These are phyloP conservation scores for Aureobasidium melanogenum DNA, from an alignment of 2,329 filamentous ascomycete genomes.

Conservation along the genomic window DNA sequence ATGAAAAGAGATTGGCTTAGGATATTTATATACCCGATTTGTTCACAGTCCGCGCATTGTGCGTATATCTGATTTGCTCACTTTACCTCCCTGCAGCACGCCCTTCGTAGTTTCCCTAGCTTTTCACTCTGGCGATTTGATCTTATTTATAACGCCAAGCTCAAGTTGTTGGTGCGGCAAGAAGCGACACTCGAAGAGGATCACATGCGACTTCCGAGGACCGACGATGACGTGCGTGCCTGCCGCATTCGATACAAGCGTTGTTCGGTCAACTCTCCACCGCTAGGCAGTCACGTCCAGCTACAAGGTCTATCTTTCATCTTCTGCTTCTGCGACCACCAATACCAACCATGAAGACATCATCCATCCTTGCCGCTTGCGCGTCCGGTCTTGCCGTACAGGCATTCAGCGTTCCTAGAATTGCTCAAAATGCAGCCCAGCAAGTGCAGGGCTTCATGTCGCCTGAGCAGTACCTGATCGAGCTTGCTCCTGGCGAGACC, in stretches of 20 bases:
- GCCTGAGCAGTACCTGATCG: conserved; percentile 61
- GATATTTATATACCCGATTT: too few species aligned
- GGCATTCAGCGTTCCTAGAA: conserved; percentile 14
- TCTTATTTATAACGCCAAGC: not conserved
- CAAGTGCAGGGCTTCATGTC: conserved; percentile 19
- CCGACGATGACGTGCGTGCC: not conserved
- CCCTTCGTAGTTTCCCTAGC: too few species aligned
- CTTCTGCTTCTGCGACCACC: too few species aligned
- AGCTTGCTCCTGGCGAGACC: conserved; percentile 74
- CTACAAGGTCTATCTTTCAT: not conserved
- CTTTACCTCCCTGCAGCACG: too few species aligned
- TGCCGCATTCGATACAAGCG: conserved; percentile 10
- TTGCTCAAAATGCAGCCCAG: conserved; percentile 13
- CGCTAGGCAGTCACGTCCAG: not conserved
- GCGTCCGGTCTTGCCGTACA: conserved; percentile 12
- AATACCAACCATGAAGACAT: conserved; percentile 9
- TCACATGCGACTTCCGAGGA: not conserved
- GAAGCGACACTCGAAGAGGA: not conserved
- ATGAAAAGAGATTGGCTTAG: too few species aligned
- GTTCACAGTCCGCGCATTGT: too few species aligned
- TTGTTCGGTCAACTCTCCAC: conserved; percentile 9
- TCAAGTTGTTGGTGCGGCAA: not conserved
- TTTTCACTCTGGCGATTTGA: too few species aligned
- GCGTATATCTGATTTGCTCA: too few species aligned
- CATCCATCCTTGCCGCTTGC: conserved; percentile 11